Percentiles rank a stretch among this genome's conserved stretches.
These are phyloP conservation scores for Xylaria sp. DNA, from an alignment of 2,329 filamentous ascomycete species.

Conservation along the genomic window DNA sequence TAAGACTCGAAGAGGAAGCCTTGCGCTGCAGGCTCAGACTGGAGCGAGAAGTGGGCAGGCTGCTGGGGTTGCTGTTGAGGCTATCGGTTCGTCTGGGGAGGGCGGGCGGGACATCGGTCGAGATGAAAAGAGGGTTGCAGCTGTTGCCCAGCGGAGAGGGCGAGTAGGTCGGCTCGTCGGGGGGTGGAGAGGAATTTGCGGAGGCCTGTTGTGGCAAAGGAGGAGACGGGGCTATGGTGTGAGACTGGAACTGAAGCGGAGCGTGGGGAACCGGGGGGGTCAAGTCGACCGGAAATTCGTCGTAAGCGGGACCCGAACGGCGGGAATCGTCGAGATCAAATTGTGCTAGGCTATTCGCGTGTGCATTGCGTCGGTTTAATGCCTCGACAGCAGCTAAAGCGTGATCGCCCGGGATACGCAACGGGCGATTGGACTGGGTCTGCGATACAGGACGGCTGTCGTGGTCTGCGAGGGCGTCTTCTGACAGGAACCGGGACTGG, in stretches of 20 bases:
- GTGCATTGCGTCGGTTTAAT: conserved; percentile 32
- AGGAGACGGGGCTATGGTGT: conserved; percentile 45
- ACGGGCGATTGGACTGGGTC: conserved; percentile 12
- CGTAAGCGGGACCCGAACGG: conserved; percentile 11
- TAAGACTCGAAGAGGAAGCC: conserved; percentile 49
- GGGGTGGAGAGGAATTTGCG: conserved; percentile 17
- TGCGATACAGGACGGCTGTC: conserved; percentile 20
- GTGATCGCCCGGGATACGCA: conserved; percentile 23
- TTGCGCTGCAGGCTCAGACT: conserved; percentile 42
- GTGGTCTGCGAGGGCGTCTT: conserved; percentile 30
- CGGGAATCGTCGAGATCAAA: conserved; percentile 18
- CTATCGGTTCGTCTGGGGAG: conserved; percentile 37
- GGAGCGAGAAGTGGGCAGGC: conserved; percentile 36
- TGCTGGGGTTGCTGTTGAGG: conserved; percentile 41
- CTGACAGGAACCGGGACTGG: conserved; percentile 31
- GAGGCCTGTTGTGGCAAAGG: conserved; percentile 29
- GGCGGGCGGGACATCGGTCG: conserved; percentile 40
- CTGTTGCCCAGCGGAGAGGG: conserved; percentile 22
- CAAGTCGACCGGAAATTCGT: conserved; percentile 22
- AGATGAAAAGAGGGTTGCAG: conserved; percentile 40
- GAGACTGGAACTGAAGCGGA: conserved; percentile 41
- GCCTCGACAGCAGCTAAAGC: conserved; percentile 28
- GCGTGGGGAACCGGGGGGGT: conserved; percentile 25
- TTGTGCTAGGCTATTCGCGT: conserved; percentile 29
- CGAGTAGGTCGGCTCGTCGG: conserved; percentile 23